phyloP scores from a whole-genome alignment of 129 eudicot genomes.

The Rutidosis leptorrhynchoides region DNA sequence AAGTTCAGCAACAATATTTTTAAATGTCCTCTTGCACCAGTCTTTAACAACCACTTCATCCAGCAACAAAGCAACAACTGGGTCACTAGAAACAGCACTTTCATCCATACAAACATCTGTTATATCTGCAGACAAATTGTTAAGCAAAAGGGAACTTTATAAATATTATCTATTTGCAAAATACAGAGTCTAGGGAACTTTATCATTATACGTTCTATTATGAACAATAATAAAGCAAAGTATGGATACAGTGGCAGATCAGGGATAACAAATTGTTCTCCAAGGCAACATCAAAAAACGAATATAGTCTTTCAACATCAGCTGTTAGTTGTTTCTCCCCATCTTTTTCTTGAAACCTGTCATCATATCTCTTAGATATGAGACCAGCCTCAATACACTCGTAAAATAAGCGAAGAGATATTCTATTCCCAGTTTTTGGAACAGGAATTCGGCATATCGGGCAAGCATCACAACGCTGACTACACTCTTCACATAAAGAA shows the following conservation, averaged over 20 bases:
- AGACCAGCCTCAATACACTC: constrained; percentile 96
- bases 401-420: constrained; percentile 80
- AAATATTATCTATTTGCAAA: constrained; percentile 5
- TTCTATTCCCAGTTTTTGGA: constrained; percentile 55
- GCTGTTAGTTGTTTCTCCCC: constrained; percentile 54
- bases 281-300: constrained; percentile 85
- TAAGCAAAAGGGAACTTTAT: constrained; percentile 37
- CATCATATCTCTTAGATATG: constrained; percentile 78
- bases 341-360: constrained; percentile 68
- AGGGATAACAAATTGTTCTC: constrained; percentile 85
- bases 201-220: not conserved
- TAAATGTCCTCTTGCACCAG: constrained; percentile 91
- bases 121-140: constrained; percentile 63
- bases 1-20: constrained; percentile 46
- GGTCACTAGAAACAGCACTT: constrained; percentile 98
- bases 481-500: constrained; percentile 87
- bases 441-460: constrained; percentile 77
- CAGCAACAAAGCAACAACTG: constrained; percentile 78
- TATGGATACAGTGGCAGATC: constrained; percentile 94
- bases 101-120: constrained; percentile 99
- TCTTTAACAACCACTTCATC: constrained; percentile 98
- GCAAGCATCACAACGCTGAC: constrained; percentile 89
- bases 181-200: not conserved
- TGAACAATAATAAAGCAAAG: constrained; percentile 5
- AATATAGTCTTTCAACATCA: constrained; percentile 78